Conservation (phyloP, 208 protist genomes). For the Crithidia acanthocephali region DNA sequence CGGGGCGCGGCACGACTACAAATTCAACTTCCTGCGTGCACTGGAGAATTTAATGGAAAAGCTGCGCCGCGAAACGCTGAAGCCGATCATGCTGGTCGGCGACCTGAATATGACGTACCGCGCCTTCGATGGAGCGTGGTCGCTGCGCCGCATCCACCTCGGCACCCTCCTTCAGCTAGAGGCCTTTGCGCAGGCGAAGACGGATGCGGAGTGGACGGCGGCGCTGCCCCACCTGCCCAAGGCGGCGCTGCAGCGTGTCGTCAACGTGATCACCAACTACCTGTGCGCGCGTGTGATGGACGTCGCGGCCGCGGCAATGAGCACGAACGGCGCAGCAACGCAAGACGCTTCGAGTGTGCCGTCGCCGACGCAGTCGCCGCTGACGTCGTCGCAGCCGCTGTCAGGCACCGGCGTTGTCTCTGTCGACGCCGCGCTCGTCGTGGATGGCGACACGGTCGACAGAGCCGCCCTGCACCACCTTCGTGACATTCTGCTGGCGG, state of each 20-base stretch:
- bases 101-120: conserved; percentile 90
- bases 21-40: conserved; percentile 60
- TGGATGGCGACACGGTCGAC: conserved; percentile 21
- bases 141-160: conserved; percentile 68
- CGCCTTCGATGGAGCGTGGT: conserved; percentile 74
- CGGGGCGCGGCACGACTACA: conserved; percentile 58
- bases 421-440: conserved; percentile 25
- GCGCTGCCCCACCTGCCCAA: conserved; percentile 39
- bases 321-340: neutral
- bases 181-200: conserved; percentile 2
- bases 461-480: conserved; percentile 17
- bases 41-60: conserved; percentile 47
- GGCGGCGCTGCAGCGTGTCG: conserved; percentile 36
- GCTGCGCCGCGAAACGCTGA: conserved; percentile 48
- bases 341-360: neutral
- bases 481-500: neutral
- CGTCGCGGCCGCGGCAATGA: neutral
- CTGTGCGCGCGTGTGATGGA: conserved; percentile 39
- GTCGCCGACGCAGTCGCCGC: conserved; percentile 6
- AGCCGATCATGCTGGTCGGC: conserved; percentile 78
- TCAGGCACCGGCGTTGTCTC: conserved; percentile 26
- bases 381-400: neutral
- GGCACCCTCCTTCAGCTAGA: conserved; percentile 35
- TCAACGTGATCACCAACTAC: conserved; percentile 39
- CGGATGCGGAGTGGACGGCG: conserved; percentile 42